These are phyloP conservation scores for Piloderma croceum DNA, from an alignment of 768 basidiomycete genomes.

Conservation along the genomic window DNA sequence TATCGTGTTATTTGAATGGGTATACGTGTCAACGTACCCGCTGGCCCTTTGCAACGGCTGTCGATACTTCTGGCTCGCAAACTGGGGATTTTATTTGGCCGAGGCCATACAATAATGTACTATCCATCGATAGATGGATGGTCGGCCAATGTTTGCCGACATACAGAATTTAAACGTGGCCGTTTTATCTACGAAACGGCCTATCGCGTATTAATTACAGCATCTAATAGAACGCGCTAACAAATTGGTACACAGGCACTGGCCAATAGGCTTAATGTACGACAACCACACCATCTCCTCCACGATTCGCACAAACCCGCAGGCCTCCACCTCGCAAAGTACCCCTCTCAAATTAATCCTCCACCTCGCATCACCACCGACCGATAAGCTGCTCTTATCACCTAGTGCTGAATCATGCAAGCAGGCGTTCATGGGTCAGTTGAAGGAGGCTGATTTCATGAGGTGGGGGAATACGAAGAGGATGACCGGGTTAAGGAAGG, in stretches of 20 bases:
- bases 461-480: constrained; percentile 95
- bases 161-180: no score
- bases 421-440: constrained; percentile 89
- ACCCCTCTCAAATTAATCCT: constrained; percentile 74
- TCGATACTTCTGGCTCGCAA: no score
- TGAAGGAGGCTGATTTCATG: constrained; percentile 96
- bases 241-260: constrained; percentile 63
- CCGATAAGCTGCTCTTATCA: constrained; percentile 76
- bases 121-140: no score
- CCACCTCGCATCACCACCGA: constrained; percentile 83
- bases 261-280: constrained; percentile 93
- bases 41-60: no score
- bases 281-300: constrained; percentile 72
- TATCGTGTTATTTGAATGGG: no score
- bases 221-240: neutral
- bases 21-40: no score
- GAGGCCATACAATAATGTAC: no score
- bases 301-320: constrained; percentile 40
- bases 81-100: no score
- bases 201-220: neutral
- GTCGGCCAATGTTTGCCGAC: no score
- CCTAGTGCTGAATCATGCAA: constrained; percentile 85
- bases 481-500: constrained; percentile 84
- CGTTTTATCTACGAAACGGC: neutral
- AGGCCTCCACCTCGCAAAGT: constrained; percentile 37